Evolutionary conservation across 352 stramenopile genomes (phyloP).

Genomic region (Globisporangium viniferum): DNA sequence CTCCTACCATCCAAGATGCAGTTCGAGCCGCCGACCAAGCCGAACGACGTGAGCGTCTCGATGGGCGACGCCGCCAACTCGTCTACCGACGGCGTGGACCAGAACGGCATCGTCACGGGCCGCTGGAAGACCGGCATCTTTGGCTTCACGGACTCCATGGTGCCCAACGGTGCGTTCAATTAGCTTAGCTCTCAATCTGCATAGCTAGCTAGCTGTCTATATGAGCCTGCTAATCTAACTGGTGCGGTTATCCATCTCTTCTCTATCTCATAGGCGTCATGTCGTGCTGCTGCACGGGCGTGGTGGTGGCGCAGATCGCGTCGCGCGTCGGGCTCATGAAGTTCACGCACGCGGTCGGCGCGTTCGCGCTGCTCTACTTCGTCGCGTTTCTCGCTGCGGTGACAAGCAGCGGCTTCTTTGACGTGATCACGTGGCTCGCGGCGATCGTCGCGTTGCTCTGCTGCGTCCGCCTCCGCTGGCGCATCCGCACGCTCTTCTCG

Average conservation of each 20-base stretch:
- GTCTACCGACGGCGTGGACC: slow-evolving; percentile 40
- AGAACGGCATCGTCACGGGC: slow-evolving; percentile 69
- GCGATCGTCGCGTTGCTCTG: slow-evolving; percentile 36
- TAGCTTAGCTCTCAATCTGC: too few species aligned
- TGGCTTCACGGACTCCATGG: slow-evolving; percentile 56
- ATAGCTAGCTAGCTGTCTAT: too few species aligned
- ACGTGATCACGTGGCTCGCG: slow-evolving; percentile 43
- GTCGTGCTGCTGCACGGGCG: slow-evolving; percentile 60
- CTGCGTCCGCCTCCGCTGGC: slow-evolving; percentile 50
- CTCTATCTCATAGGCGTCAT: slow-evolving; percentile 37
- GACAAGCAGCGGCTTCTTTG: slow-evolving; percentile 37
- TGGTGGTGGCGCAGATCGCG: slow-evolving; percentile 63
- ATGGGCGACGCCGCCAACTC: slow-evolving; percentile 27
- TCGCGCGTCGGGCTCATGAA: slow-evolving; percentile 52
- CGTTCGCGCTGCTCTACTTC: slow-evolving; percentile 53
- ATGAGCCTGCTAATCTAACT: not conserved
- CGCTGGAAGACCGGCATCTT: slow-evolving; percentile 77
- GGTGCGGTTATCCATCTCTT: not conserved
- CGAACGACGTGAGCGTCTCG: slow-evolving; percentile 39
- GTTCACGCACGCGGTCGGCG: slow-evolving; percentile 52
- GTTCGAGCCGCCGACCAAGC: slow-evolving; percentile 54
- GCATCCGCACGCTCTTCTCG: slow-evolving; percentile 55
- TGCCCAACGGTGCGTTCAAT: slow-evolving; percentile 56
- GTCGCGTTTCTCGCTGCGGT: slow-evolving; percentile 36
- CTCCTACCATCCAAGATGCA: slow-evolving; percentile 32